Evolutionary conservation across 345 rosid genomes (phyloP), one percentile per base, ranked within the genome.

Genomic region (Fremontodendron californicum): DNA sequence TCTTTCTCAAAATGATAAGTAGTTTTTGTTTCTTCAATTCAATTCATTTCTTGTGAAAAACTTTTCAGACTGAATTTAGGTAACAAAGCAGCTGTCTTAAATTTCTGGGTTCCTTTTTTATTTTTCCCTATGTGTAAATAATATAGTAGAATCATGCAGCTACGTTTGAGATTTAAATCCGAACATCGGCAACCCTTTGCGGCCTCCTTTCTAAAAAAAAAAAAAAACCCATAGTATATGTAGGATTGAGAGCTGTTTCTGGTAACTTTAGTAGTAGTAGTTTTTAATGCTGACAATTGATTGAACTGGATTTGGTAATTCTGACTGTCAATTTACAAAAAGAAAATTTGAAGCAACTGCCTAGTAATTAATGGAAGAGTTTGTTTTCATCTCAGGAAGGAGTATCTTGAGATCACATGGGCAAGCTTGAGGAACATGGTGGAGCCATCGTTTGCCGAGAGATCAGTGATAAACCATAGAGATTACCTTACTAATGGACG

Each of bases 391-490:
- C 42, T 49, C 92, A 93, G 99, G 92, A 95, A 95, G 83, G 99
- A 95, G 85, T 95, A 92, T 57, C 88, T 88, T 77, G 99, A 95
- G 91, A 89, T 95, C 9, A 81, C 92, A 58, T 92, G 97, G 99
- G 94, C 96, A 68, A 81, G 71, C 74, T 81, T 95, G 86, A 93
- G 98, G 86, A 79, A 89, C 18, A 88, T 85, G 94, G 98, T 95
- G 62, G 98, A 95, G 83, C 98, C 98, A 18, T 75, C 92, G 0
- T 88, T 92, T 85, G 98, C 87, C 0, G 84, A 90, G 66, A 89
- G 92, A 88, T 76, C 92, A 3, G 85, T 95, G 39, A 84, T 95
- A 51, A 82, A 91, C 85, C 98, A 93, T 68, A 83, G 82, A 15
- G 92, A 85, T 68, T 95, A 90, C 84, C 76, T 93, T 43, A 78